Base-by-base conservation (phyloP, 1,284 basidiomycete genomes). In the Rhodotorula mucilaginosa region DNA sequence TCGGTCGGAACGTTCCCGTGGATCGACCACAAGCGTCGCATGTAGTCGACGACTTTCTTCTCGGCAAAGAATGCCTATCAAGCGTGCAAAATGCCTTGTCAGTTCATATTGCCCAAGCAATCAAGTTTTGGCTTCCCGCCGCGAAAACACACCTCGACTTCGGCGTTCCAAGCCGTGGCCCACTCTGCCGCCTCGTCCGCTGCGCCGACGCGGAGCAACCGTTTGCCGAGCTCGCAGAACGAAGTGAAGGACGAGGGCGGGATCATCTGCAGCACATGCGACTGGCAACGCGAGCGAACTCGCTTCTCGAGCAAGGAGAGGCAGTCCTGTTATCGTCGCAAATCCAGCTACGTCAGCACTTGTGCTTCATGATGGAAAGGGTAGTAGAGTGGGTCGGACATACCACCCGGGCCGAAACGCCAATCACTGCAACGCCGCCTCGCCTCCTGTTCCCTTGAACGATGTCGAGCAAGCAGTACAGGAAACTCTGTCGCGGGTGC, bases 221-320 rank as follows among this genome's bases (percentile, higher is more conserved):
- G 58, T 61, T 68, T 61, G 19, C 69, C 71, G 52, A 74, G 54
- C 1, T 58, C 39, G 49, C 52, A 18, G 51, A 72, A 74, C 18
- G 49, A 59, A 18, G 57, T 47, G 46, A 69, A 66, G 4, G 60
- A 63, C 39, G 65, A 71, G 2, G 51, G 57, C 21, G 70, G 71
- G 49, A 74, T 68, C 67, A 91, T 88, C 64, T 91, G 87, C 74
- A 94, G 85, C 78, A 93, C 90, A 62, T 94, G 86, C 51, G 93
- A 92, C 7, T 93, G 96, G 82, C 97, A 98, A 10, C 94, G 87
- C 75, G 92, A 96, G 82, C 97, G 96, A 64, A 97, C 94, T 61
- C 94, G 86, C 80, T 98, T 97, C 81, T 98, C 94, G 10, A 98
- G 84, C 15, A 92, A 82, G 68, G 91, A 90, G 70, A 96, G 86